Evolutionary conservation across 805 yeast species (phyloP), one percentile per base, ranked within the genome.

Genomic region (Wickerhamomyces silvicola): DNA sequence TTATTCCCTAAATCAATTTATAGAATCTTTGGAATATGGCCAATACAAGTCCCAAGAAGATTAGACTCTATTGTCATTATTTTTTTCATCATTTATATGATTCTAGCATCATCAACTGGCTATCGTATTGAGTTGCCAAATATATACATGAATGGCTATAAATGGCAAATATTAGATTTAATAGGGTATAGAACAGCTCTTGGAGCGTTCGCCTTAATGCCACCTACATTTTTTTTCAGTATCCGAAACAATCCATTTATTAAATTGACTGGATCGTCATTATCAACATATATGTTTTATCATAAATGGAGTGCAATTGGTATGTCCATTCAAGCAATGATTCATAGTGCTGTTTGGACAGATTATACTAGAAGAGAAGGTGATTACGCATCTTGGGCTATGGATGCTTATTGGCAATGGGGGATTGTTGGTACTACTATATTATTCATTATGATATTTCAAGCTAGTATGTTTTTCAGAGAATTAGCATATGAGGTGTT

Each of bases 181-280:
- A 56, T 78, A 12, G 75, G 72, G 25, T 78, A 74, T 50, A 63
- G 84, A 53, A 57, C 72, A 6, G 80, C 71, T 29, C 34, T 74
- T 13, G 56, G 72, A 53, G 55, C 70, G 3, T 54, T 72, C 23
- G 72, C 70, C 32, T 36, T 75, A 30, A 63, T 78, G 36, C 90
- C 92, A 1, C 50, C 69, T 6, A 51, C 76, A 12, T 69, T 73
- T 38, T 56, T 81, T 35, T 78, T 82, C 54, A 84, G 85, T 5
- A 80, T 81, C 19, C 63, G 92, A 46, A 84, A 83, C 53, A 83
- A 81, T 48, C 73, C 84, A 14, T 61, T 83, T 47, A 68, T 72
- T 39, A 60, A 59, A 49, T 33, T 78, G 5, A 70, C 87, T 1
- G 85, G 88, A 3, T 66, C 82, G 63, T 54, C 75, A 0, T 20